Conservation (phyloP, 2,329 filamentous ascomycete genomes). For the Alternaria sp. region DNA sequence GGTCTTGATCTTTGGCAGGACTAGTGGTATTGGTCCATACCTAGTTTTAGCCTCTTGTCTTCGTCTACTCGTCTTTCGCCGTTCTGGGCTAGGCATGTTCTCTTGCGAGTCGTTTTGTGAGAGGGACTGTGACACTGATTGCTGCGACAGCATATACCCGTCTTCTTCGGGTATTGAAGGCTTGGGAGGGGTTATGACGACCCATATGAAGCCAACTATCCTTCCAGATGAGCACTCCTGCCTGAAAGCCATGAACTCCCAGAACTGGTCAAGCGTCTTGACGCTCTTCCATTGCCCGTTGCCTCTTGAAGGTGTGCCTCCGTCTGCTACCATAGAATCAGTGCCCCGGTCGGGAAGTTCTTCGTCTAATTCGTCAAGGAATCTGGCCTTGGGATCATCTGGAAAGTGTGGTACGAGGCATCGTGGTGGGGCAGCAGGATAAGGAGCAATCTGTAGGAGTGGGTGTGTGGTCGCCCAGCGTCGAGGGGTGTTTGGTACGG, state of each 20-base stretch:
- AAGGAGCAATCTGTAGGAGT: conserved; percentile 75
- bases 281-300: conserved; percentile 83
- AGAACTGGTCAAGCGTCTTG: conserved; percentile 86
- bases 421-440: conserved; percentile 74
- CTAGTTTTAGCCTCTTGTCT: conserved; percentile 36
- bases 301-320: conserved; percentile 59
- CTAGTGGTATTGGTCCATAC: conserved; percentile 69
- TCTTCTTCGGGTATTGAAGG: conserved; percentile 45
- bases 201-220: conserved; percentile 93
- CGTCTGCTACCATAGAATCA: conserved; percentile 44
- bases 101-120: conserved; percentile 32
- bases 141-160: conserved; percentile 39
- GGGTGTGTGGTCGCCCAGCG: conserved; percentile 71
- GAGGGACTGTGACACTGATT: conserved; percentile 28
- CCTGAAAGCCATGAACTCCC: conserved; percentile 97
- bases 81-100: conserved; percentile 25
- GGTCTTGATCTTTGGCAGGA: conserved; percentile 72
- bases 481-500: conserved; percentile 51
- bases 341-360: conserved; percentile 68
- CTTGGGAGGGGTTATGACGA: conserved; percentile 75
- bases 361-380: conserved; percentile 86
- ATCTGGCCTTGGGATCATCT: conserved; percentile 93
- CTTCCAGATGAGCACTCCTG: conserved; percentile 95
- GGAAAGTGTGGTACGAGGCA: conserved; percentile 91
- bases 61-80: conserved; percentile 27